Evolutionary conservation across 1,139 yeast species (phyloP).

Genomic region (Yamadazyma friedrichii): DNA sequence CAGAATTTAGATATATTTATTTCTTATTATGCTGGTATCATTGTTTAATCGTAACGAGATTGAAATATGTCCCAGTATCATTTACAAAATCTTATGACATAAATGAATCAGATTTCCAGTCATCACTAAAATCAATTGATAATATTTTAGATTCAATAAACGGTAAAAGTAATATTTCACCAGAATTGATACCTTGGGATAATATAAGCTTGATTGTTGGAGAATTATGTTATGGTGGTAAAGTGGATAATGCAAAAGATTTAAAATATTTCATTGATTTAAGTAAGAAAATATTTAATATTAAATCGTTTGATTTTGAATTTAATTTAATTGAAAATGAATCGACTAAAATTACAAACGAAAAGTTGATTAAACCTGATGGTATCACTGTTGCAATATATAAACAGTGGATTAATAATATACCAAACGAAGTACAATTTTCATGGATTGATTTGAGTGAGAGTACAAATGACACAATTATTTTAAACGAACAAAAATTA

Average conservation of each 20-base stretch:
- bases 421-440: slow-evolving; percentile 63
- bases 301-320: slow-evolving; percentile 23
- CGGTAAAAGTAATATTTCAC: slow-evolving; percentile 36
- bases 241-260: slow-evolving; percentile 54
- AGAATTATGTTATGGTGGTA: slow-evolving; percentile 71
- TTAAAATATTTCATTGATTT: slow-evolving; percentile 24
- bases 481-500: slow-evolving; percentile 19
- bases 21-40: slow-evolving; percentile 72
- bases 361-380: slow-evolving; percentile 45
- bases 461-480: slow-evolving; percentile 34
- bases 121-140: slow-evolving; percentile 47
- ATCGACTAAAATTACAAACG: slow-evolving; percentile 15
- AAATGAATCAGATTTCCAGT: slow-evolving; percentile 70
- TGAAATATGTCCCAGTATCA: slow-evolving; percentile 62
- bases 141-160: slow-evolving; percentile 29
- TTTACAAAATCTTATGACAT: slow-evolving; percentile 64
- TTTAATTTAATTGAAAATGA: slow-evolving; percentile 35
- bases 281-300: slow-evolving; percentile 26
- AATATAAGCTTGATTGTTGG: slow-evolving; percentile 51
- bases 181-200: slow-evolving; percentile 57
- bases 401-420: slow-evolving; percentile 46
- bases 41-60: slow-evolving; percentile 56
- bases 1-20: slow-evolving; percentile 47
- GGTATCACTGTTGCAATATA: slow-evolving; percentile 38
- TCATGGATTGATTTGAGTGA: slow-evolving; percentile 61